Evolutionary conservation across 2,329 filamentous ascomycete species (phyloP).

Genomic region (Pseudogymnoascus sp.): DNA sequence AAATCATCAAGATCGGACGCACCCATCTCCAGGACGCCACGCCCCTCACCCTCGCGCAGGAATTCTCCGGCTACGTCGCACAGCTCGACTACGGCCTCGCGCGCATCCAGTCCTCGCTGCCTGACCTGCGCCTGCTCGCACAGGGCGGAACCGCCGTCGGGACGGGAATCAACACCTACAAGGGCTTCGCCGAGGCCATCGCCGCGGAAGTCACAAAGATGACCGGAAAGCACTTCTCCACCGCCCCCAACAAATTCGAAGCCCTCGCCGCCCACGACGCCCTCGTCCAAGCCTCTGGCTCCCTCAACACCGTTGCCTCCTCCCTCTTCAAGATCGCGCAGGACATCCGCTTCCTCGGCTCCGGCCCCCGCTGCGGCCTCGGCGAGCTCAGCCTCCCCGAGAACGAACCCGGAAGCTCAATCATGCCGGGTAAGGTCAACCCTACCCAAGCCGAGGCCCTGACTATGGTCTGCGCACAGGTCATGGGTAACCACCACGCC

Average conservation of each 20-base stretch:
- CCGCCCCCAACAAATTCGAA: constrained; percentile 98
- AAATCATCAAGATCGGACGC: constrained; percentile 98
- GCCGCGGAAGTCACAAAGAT: constrained; percentile 85
- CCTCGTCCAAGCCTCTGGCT: constrained; percentile 86
- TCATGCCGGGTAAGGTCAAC: constrained; percentile 99
- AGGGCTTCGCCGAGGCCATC: constrained; percentile 89
- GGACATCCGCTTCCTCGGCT: constrained; percentile 94
- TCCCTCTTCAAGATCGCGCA: constrained; percentile 98
- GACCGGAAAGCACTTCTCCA: constrained; percentile 89
- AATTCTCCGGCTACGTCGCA: constrained; percentile 95
- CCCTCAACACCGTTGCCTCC: constrained; percentile 83
- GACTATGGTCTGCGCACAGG: constrained; percentile 96
- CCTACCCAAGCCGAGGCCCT: constrained; percentile 96
- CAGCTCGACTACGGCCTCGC: constrained; percentile 88
- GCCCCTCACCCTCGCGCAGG: constrained; percentile 88
- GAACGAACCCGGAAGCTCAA: constrained; percentile 95
- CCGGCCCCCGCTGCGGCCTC: constrained; percentile 88
- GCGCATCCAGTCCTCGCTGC: constrained; percentile 75
- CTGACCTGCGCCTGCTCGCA: constrained; percentile 77
- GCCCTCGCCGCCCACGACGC: constrained; percentile 92
- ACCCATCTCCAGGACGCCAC: constrained; percentile 98
- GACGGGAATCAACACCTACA: constrained; percentile 94
- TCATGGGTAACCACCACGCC: constrained; percentile 94
- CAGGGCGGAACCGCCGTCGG: constrained; percentile 96
- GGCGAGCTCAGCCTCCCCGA: constrained; percentile 90